Percentiles rank a stretch among this genome's conserved stretches.
phyloP scores from a whole-genome alignment of 2,329 filamentous ascomycete species.

The Arachnomyces sp. region DNA sequence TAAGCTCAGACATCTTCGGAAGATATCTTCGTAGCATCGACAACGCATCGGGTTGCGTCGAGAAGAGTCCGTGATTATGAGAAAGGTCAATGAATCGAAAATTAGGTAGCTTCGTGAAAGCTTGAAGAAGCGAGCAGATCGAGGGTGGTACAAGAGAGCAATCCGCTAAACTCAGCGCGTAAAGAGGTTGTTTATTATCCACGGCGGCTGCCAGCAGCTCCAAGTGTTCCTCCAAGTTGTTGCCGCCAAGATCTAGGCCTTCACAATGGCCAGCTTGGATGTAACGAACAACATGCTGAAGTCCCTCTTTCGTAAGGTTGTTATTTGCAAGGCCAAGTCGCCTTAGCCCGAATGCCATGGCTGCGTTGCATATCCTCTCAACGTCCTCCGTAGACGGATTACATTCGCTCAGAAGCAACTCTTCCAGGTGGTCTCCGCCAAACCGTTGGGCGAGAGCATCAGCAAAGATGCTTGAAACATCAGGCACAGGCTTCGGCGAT shows the following conservation, averaged over 20 bases:
- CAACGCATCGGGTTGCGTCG: constrained; percentile 64
- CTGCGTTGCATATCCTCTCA: constrained; percentile 68
- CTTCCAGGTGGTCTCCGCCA: constrained; percentile 67
- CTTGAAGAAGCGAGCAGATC: constrained; percentile 67
- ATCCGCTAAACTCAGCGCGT: constrained; percentile 77
- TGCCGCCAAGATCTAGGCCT: constrained; percentile 82
- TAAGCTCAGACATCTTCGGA: constrained; percentile 68
- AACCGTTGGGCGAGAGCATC: constrained; percentile 70
- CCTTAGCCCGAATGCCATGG: constrained; percentile 68
- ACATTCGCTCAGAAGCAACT: constrained; percentile 77
- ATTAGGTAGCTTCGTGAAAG: constrained; percentile 59
- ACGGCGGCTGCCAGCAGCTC: constrained; percentile 31
- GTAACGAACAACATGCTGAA: constrained; percentile 70
- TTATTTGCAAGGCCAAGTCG: constrained; percentile 81
- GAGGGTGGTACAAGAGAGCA: constrained; percentile 71
- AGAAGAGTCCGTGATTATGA: constrained; percentile 77
- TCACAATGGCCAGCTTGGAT: constrained; percentile 70
- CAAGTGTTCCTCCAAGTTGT: constrained; percentile 57
- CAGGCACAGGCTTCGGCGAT: constrained; percentile 25
- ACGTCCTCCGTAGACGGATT: constrained; percentile 64
- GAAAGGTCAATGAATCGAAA: constrained; percentile 89
- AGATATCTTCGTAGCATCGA: constrained; percentile 72
- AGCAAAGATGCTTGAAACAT: constrained; percentile 60
- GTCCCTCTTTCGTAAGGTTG: constrained; percentile 62
- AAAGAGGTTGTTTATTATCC: constrained; percentile 51